Evolutionary conservation across 139 green algal genomes (phyloP), one percentile per base, ranked within the genome.

Genomic region (Auxenochlorella pyrenoidosa): DNA sequence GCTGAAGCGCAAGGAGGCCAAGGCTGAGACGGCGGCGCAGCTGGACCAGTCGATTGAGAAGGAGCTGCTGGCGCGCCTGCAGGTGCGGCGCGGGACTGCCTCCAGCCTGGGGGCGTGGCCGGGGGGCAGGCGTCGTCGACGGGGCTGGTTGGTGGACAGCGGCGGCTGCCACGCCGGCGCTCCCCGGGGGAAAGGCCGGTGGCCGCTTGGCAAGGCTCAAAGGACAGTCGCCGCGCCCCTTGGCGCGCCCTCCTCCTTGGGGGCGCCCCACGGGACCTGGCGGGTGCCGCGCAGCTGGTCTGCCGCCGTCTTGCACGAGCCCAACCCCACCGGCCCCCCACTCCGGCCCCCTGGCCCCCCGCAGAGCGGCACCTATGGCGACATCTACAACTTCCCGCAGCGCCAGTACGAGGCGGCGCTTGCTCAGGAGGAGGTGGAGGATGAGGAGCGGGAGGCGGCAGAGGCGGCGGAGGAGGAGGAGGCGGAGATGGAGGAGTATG

Each of bases 311-410:
- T n/a, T n/a, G n/a, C n/a, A n/a, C n/a, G n/a, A n/a, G n/a, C n/a
- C n/a, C n/a, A n/a, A n/a, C n/a, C n/a, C n/a, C n/a, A n/a, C n/a
- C n/a, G n/a, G n/a, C n/a, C n/a, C n/a, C n/a, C n/a, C n/a, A n/a
- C n/a, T n/a, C n/a, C n/a, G n/a, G n/a, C n/a, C n/a, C 59, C 38
- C 59, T 75, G 21, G 28, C 32, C n/a, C 5, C n/a, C 66, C 34
- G n/a, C 92, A 99, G 87, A 92, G 43, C 21, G 98, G 98, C n/a
- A 99, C 96, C 0, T 99, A 99, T 85, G 96, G 97, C 30, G 97
- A 99, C 92, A 99, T 99, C 85, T 99, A 99, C 92, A 99, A 99
- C 94, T 99, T 99, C 91, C 97, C 97, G 51, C 90, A 94, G 65
- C 92, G 94, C 75, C 90, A 98, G 86, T 99, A 99, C 88, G 92